phyloP scores from a whole-genome alignment of 495 filamentous ascomycete species.

The Astrothelium subdiscretum region DNA sequence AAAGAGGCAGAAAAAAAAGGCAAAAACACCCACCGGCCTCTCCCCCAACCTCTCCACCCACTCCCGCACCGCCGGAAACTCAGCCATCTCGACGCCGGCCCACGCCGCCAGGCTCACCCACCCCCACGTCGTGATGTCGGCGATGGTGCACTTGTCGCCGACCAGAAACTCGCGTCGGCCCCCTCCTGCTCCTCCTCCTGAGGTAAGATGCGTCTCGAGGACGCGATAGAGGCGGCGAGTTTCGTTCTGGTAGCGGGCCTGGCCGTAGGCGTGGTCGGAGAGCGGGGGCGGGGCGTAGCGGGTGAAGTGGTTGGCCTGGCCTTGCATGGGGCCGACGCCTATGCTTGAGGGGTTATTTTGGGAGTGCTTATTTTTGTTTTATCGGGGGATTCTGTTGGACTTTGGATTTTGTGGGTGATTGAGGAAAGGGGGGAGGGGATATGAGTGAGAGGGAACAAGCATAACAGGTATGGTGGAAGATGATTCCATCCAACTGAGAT shows the following conservation, averaged over 20 bases:
- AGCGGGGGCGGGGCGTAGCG: constrained; percentile 55
- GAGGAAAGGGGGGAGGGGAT: neutral
- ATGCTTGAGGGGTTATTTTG: neutral
- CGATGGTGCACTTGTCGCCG: constrained; percentile 69
- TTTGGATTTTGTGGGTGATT: neutral
- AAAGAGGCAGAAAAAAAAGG: neutral
- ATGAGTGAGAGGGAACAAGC: neutral
- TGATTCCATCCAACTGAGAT: no score
- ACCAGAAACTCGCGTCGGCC: constrained; percentile 46
- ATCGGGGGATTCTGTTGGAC: neutral
- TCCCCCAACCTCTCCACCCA: constrained; percentile 55
- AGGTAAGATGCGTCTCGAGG: constrained; percentile 59
- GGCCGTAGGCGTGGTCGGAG: constrained; percentile 45
- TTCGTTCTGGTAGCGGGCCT: constrained; percentile 74
- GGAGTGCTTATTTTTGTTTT: neutral
- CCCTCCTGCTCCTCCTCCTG: no score
- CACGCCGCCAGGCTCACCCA: constrained; percentile 39
- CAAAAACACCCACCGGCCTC: constrained; percentile 39
- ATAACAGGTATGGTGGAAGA: neutral
- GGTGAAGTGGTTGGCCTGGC: constrained; percentile 82
- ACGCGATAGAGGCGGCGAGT: constrained; percentile 69
- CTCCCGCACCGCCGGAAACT: constrained; percentile 60
- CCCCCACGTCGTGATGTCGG: constrained; percentile 65
- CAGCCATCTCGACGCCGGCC: constrained; percentile 62
- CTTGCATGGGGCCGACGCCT: constrained; percentile 82